phyloP scores from a whole-genome alignment of 495 filamentous ascomycete species.

The Usnea hakonensis region DNA sequence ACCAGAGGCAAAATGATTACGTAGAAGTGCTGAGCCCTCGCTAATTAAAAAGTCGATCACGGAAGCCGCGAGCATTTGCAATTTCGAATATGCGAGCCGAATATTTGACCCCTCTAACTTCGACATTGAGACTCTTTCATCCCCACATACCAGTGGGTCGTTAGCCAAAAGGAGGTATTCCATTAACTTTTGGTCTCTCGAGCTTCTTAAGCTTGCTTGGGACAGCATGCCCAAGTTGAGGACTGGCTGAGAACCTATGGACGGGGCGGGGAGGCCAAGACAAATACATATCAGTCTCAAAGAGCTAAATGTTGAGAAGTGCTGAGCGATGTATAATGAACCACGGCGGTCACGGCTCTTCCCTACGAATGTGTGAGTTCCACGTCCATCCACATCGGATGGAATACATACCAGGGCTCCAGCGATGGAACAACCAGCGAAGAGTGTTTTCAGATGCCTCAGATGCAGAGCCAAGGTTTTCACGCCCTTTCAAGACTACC shows the following conservation, averaged over 20 bases:
- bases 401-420: conserved; percentile 58
- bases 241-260: conserved; percentile 4
- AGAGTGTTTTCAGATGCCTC: conserved; percentile 61
- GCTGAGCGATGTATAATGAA: conserved; percentile 28
- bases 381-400: background rate
- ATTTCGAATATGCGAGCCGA: conserved; percentile 8
- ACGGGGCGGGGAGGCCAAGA: conserved; percentile 24
- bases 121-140: background rate
- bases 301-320: conserved; percentile 30
- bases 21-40: conserved; percentile 11
- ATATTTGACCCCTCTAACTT: background rate
- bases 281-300: conserved; percentile 35
- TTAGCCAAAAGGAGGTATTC: conserved; percentile 32
- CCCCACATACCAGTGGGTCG: background rate
- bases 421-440: conserved; percentile 71
- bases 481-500: conserved; percentile 48
- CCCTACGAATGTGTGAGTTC: conserved; percentile 17
- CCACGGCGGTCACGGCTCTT: conserved; percentile 32
- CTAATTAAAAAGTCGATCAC: conserved; percentile 8
- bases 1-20: conserved; percentile 2
- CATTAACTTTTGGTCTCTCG: conserved; percentile 25
- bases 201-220: conserved; percentile 25
- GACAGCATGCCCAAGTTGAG: conserved; percentile 31
- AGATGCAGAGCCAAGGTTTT: conserved; percentile 56
- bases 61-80: conserved; percentile 5